Percentiles rank a stretch among this genome's conserved stretches.
These are phyloP conservation scores for Penicillium verrucosum DNA, from an alignment of 2,329 filamentous ascomycete species.

Conservation along the genomic window DNA sequence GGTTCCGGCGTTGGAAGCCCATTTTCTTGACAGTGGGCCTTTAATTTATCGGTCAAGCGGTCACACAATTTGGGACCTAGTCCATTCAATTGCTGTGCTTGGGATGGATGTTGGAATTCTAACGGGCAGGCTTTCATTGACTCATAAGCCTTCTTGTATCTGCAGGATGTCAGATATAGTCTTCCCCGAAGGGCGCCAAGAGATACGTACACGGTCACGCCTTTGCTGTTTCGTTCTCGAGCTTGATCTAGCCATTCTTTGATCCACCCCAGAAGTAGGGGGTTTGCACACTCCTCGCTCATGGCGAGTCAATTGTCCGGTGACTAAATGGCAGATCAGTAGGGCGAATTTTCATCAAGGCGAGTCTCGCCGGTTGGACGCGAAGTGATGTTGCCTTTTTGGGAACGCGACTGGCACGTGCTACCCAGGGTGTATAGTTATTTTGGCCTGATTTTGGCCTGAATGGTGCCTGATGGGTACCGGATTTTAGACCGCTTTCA, in stretches of 20 bases:
- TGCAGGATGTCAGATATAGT: slow-evolving; percentile 28
- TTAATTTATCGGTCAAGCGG: slow-evolving; percentile 59
- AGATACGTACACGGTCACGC: slow-evolving; percentile 50
- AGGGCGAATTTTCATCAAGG: not conserved
- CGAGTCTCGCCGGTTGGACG: slow-evolving; percentile 3
- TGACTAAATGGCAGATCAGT: not conserved
- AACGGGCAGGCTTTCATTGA: slow-evolving; percentile 73
- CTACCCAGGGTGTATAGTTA: not conserved
- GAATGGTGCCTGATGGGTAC: too few relatives aligned
- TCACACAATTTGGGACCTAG: slow-evolving; percentile 70
- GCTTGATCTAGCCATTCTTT: slow-evolving; percentile 74
- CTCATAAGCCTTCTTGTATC: slow-evolving; percentile 72
- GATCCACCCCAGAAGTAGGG: slow-evolving; percentile 68
- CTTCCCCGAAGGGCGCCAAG: not conserved
- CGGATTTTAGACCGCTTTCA: too few relatives aligned
- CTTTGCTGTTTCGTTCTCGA: slow-evolving; percentile 66
- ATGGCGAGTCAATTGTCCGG: slow-evolving; percentile 18
- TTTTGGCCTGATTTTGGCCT: too few relatives aligned
- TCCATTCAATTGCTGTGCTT: slow-evolving; percentile 69
- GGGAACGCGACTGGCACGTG: slow-evolving; percentile 15
- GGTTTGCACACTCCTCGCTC: slow-evolving; percentile 59
- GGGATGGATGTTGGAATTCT: slow-evolving; percentile 66
- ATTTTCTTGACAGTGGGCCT: slow-evolving; percentile 61
- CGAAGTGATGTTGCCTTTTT: slow-evolving; percentile 19
- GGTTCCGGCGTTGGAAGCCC: slow-evolving; percentile 65